Evolutionary conservation across 768 basidiomycete species (phyloP).

Genomic region (Mycena rosella): DNA sequence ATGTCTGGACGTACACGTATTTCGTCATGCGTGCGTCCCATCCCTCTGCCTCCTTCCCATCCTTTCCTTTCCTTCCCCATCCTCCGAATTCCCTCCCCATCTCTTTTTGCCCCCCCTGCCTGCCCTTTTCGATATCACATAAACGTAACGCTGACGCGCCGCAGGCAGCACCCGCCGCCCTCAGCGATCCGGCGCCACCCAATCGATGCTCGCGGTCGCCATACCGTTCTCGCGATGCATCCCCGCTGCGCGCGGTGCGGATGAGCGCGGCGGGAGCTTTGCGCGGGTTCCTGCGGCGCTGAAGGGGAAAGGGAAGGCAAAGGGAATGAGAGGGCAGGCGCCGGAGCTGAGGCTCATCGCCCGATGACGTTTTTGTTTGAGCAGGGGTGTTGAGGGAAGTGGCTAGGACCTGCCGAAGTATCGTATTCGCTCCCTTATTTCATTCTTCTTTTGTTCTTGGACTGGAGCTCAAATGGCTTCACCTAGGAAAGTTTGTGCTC

Average conservation of each 20-base stretch:
- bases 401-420: too few relatives aligned
- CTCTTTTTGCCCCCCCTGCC: too few relatives aligned
- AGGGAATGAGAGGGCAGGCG: conserved; percentile 43
- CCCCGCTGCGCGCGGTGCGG: background rate
- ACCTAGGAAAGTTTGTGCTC: too few relatives aligned
- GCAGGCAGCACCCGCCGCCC: background rate
- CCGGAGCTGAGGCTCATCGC: conserved; percentile 46
- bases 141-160: too few relatives aligned
- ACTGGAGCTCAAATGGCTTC: too few relatives aligned
- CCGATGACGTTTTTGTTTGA: conserved; percentile 51
- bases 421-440: too few relatives aligned
- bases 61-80: background rate
- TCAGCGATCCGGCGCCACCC: background rate
- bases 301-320: conserved; percentile 37
- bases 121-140: too few relatives aligned
- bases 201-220: background rate
- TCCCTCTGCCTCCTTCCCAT: too few relatives aligned
- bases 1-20: conserved; percentile 3
- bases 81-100: too few relatives aligned
- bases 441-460: too few relatives aligned
- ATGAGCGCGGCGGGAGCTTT: conserved; percentile 46
- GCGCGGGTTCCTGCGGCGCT: conserved; percentile 43
- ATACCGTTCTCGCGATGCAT: background rate
- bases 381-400: background rate
- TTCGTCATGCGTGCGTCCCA: background rate